Evolutionary conservation across 441 rosid genomes (phyloP), one percentile per base, ranked within the genome.

Genomic region (Gossypium laxum): DNA sequence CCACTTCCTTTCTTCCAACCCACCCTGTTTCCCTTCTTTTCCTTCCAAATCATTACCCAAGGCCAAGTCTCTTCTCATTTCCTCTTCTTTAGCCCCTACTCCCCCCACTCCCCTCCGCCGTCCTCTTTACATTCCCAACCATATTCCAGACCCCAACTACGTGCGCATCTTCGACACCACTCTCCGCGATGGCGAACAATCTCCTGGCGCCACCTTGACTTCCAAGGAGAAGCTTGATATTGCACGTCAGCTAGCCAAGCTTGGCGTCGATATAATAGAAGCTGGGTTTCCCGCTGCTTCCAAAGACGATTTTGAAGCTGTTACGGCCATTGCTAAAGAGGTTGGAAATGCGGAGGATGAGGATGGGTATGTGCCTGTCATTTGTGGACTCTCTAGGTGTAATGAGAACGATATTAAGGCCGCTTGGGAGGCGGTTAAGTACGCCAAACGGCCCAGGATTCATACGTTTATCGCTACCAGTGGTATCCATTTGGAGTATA

Each of bases 141-240:
- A 71, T 38, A 89, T 93, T 52, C 59, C 88, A 1, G 87, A 89
- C 76, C 93, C 97, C n/a, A 76, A 74, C 52, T 93, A 91, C 70
- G 90, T 93, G 65, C 91, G 98, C n/a, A 50, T 93, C 74, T 93
- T 91, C 75, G 98, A 93, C 73, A 93, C 98, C 11, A 93, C 98
- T 61, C 96, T 93, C 77, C 94, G 97, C 2, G 98, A 93, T 72
- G 98, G 98, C 45, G 98, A 93, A 74, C 96, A 91, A 76, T 91
- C 98, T 72, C 93, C 97, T 0, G 96, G 97, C 65, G 98, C 96
- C 74, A 83, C 95, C 1, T 79, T 93, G 14, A 86, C 93, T 3
- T 85, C 96, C 70, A 89, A 91, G 79, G 93, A 93, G 76, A 93
- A 93, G 66, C 86, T 89, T 0, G 89, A 85, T 73, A 86, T 93